Percentiles rank a stretch among this genome's conserved stretches.
These are phyloP conservation scores for Phytophthora boehmeriae DNA, from an alignment of 352 stramenopile species.

Conservation along the genomic window DNA sequence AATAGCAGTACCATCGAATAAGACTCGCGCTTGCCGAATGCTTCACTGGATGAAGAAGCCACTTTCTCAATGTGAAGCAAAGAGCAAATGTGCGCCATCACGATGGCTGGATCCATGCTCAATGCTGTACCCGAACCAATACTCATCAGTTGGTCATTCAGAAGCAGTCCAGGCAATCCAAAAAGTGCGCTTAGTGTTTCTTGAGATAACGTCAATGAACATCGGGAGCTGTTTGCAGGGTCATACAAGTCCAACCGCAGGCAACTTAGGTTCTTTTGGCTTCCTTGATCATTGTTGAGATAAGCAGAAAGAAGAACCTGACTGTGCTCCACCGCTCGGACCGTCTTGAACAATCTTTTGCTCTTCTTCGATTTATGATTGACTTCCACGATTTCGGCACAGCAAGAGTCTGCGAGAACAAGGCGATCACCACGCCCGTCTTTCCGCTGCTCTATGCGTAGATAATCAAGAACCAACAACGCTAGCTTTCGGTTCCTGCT, in stretches of 20 bases:
- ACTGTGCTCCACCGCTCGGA: slow-evolving; percentile 39
- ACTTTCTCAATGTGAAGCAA: slow-evolving; percentile 39
- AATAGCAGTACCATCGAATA: slow-evolving; percentile 20
- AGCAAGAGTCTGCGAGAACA: slow-evolving; percentile 53
- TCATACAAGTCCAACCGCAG: slow-evolving; percentile 49
- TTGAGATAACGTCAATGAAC: slow-evolving; percentile 14
- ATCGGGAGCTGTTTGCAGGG: slow-evolving; percentile 42
- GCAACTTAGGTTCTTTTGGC: background rate
- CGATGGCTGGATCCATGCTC: background rate
- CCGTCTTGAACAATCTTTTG: slow-evolving; percentile 51
- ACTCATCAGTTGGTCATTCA: slow-evolving; percentile 5
- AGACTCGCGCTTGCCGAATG: background rate
- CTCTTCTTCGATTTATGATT: background rate
- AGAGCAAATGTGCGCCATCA: slow-evolving; percentile 51
- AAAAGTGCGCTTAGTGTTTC: slow-evolving; percentile 7
- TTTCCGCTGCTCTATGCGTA: slow-evolving; percentile 55
- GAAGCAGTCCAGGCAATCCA: slow-evolving; percentile 19
- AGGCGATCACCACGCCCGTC: slow-evolving; percentile 58
- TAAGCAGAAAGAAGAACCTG: slow-evolving; percentile 49
- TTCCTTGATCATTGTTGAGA: slow-evolving; percentile 1
- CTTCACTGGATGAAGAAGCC: slow-evolving; percentile 14
- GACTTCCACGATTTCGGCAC: background rate
- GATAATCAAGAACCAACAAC: slow-evolving; percentile 49
- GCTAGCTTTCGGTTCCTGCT: slow-evolving; percentile 35
- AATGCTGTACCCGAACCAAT: background rate